Conservation (phyloP, 2,329 filamentous ascomycete genomes). For the Fonsecaea nubica region DNA sequence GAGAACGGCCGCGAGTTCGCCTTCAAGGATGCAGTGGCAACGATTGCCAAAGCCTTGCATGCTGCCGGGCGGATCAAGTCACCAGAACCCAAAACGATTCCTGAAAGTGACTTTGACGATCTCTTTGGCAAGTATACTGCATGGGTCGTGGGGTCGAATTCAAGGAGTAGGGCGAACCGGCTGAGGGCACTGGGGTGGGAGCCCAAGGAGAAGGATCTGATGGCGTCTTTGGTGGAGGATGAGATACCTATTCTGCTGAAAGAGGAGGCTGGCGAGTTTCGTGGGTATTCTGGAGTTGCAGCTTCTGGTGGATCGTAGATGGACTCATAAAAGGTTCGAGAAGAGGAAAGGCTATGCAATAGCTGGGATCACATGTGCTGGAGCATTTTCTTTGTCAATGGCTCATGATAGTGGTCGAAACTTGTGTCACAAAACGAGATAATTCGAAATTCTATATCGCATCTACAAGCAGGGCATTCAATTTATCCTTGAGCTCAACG, state of each 20-base stretch:
- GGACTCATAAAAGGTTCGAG: neutral
- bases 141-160: constrained; percentile 52
- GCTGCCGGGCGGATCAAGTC: constrained; percentile 49
- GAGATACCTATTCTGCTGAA: constrained; percentile 43
- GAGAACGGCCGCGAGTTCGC: constrained; percentile 55
- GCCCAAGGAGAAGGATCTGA: constrained; percentile 53
- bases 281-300: constrained; percentile 14
- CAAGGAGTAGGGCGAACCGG: constrained; percentile 53
- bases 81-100: constrained; percentile 47
- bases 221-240: constrained; percentile 50
- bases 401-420: no score
- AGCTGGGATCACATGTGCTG: neutral
- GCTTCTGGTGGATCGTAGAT: constrained; percentile 12
- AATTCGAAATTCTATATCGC: no score
- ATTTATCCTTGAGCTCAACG: no score
- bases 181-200: constrained; percentile 55
- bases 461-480: no score
- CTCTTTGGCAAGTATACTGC: constrained; percentile 49
- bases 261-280: constrained; percentile 28
- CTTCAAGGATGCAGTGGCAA: constrained; percentile 51
- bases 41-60: constrained; percentile 50
- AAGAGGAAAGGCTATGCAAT: neutral
- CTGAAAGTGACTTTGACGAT: constrained; percentile 49
- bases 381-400: neutral
- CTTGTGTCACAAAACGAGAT: no score